Base-by-base conservation (phyloP, 768 basidiomycete species). In the Suillus plorans region DNA sequence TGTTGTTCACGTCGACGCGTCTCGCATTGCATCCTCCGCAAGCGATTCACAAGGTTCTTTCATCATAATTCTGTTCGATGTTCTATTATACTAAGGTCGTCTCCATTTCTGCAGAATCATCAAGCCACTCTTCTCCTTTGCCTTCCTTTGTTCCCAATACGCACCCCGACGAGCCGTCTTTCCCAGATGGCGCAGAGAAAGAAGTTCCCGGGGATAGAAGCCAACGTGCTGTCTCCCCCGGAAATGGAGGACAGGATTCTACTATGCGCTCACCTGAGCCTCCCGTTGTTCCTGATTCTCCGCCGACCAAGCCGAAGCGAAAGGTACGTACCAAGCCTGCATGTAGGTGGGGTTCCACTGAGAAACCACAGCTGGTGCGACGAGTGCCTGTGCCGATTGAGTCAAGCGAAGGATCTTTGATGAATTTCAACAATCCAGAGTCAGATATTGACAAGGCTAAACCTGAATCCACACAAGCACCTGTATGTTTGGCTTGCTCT, bases 111-210 rank as follows among this genome's bases (percentile, higher is more conserved):
- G 25, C 42, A 69, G 68, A 37, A 28, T 18, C n/a, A 25, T 42
- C 58, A 28, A 68, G 66, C 37, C 63, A 65, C 55, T 68, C 68
- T 20, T 82, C 84, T 4, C 72, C 80, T 10, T 75, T 85, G 0
- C 85, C 85, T 1, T 80, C 83, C 53, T 76, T 80, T 44, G 75
- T 87, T 13, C 83, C 83, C 5, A 88, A 87, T 64, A 83, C 85
- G 0, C 79, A 81, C 66, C 78, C 81, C 3, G 79, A 82, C 22
- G 87, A 89, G 66, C 81, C 82, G 0, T 82, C 84, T 5, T 64
- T 80, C 9, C 74, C 80, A 44, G 60, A 63, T 16, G 42, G n/a
- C 9, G 18, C 62, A 45, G 14, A 50, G 10, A 62, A 56, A 39
- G 60, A 64, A 37, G 61, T 53, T 39, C 25, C 49, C 28, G 63